Evolutionary conservation across 306 rosid species (phyloP), one percentile per base, ranked within the genome.

Genomic region (Mimosa pudica): DNA sequence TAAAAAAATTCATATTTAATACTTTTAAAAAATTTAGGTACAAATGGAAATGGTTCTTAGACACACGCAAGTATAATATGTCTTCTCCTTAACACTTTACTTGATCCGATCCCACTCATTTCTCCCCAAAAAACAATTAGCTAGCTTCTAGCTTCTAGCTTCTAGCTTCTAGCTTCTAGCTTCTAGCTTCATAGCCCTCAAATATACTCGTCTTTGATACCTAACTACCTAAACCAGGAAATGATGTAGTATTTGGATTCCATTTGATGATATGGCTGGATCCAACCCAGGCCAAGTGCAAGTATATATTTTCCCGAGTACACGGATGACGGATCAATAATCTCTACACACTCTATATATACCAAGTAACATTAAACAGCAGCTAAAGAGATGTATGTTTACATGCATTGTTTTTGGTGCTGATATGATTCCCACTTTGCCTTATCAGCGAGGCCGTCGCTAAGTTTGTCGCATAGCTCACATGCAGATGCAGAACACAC

Each of bases 391-490:
- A 47, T 51, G 45, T 33, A 47, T 51, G 45, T 33, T 46, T 48
- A 5, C 71, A 80, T 47, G 42, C n/a, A 10, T 6, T 12, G n/a
- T 62, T 32, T 62, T 0, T 13, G n/a, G 4, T 10, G 38, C 38
- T 32, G 45, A 51, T 73, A 52, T 52, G 45, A 52, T 17, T 18
- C 58, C 58, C 8, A 48, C 12, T 48, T 48, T 71, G 61, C 5
- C 10, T 78, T 60, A 11, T 60, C 35, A 67, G 63, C n/a, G 48
- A n/a, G 74, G 67, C 10, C 71, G 51, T 48, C 12, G 30, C 71
- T 42, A 38, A 55, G 61, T 74, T 81, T 81, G 88, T 85, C 82
- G 49, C n/a, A 69, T 62, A 81, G 80, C 57, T 84, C 74, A 84
- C 85, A 74, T 69, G 82, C n/a, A 76, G 46, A 51, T 12, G 57